phyloP scores from a whole-genome alignment of 768 basidiomycete species.

The Gloeostereum incarnatum region DNA sequence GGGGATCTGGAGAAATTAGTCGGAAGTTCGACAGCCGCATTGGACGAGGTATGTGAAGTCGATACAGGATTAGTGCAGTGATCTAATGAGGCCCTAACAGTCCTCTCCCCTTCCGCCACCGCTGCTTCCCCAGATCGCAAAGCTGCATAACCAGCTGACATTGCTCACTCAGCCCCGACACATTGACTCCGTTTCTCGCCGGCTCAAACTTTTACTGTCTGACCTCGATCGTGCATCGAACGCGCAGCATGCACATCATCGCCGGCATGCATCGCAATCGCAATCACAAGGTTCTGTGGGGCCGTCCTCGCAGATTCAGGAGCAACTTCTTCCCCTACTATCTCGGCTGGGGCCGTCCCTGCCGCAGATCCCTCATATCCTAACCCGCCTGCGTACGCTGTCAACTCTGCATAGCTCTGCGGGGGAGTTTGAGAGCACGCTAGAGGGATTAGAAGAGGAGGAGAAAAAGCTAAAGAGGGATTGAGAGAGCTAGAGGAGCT shows the following conservation, averaged over 20 bases:
- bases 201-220: slow-evolving; percentile 84
- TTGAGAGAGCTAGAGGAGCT: slow-evolving; percentile 62
- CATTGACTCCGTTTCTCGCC: slow-evolving; percentile 89
- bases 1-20: slow-evolving; percentile 76
- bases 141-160: slow-evolving; percentile 78
- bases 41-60: slow-evolving; percentile 67
- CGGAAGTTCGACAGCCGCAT: slow-evolving; percentile 67
- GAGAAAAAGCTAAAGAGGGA: slow-evolving; percentile 53
- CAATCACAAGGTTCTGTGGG: slow-evolving; percentile 7
- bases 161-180: slow-evolving; percentile 93
- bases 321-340: slow-evolving; percentile 61
- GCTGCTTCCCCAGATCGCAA: slow-evolving; percentile 71
- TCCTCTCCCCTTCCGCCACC: slow-evolving; percentile 68
- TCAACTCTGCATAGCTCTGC: slow-evolving; percentile 77
- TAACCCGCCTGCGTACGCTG: slow-evolving; percentile 81
- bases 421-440: slow-evolving; percentile 60
- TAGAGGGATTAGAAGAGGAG: slow-evolving; percentile 62
- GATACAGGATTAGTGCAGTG: not conserved
- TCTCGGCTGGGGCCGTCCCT: slow-evolving; percentile 63
- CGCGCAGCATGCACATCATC: slow-evolving; percentile 35
- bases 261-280: slow-evolving; percentile 33
- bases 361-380: slow-evolving; percentile 82
- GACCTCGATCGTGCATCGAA: slow-evolving; percentile 81
- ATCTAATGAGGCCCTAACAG: slow-evolving; percentile 22
- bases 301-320: slow-evolving; percentile 27